Evolutionary conservation across 352 stramenopile genomes (phyloP), one percentile per base, ranked within the genome.

Genomic region (Peronosclerospora sorghi): DNA sequence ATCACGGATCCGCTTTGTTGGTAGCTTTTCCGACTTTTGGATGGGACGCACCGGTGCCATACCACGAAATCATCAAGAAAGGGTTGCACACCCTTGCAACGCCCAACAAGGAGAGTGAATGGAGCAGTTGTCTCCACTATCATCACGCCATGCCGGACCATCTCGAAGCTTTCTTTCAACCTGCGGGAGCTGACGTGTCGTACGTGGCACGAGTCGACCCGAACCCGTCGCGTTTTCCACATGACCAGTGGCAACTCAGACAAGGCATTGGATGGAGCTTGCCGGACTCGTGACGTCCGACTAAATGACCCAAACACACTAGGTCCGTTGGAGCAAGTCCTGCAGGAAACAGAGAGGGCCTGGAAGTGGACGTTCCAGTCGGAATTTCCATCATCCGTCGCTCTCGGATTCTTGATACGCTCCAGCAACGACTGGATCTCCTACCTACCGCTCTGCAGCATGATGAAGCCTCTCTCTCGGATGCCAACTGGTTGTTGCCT

Each of bases 231-330:
- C 61, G n/a, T 91, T 12, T 88, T 87, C 21, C 74, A 91, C 38
- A 76, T 91, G 68, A 86, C 74, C 5, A 86, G 88, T 18, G 79
- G 79, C 19, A 86, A 78, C 27, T 49, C 77, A 2, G 79, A 91
- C 27, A 86, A 85, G 43, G 63, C 76, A 6, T 89, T 91, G 41
- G 86, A 89, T 32, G 73, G 70, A 20, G 79, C 76, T 5, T 86
- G 71, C 20, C 57, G 88, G n/a, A 89, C 76, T 21, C 62, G 76
- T 38, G 88, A 91, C 40, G 72, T 91, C 12, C 60, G 65, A 0
- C 48, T 84, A 23, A 75, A 70, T 18, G 75, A 86, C 23, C 59
- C 76, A 4, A 77, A 56, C 28, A 72, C 83, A 42, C 46, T 91
- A 8, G 68, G 64, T n/a, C 76, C 79, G 10, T 59, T 91, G 17